Base-by-base conservation (phyloP, 306 rosid species). In the Albizia julibrissin region DNA sequence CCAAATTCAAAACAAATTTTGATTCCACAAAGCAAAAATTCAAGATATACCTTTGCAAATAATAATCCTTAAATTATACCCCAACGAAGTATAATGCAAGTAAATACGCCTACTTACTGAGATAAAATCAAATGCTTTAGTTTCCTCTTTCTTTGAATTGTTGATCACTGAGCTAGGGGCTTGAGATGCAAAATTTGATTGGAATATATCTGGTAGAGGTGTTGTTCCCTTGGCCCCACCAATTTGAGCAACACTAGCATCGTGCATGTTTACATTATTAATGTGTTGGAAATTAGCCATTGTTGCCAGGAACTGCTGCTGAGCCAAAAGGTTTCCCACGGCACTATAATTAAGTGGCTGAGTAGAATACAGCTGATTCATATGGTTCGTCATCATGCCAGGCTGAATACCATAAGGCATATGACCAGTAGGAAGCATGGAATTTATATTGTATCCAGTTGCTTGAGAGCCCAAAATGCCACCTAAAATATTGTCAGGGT, bases 81-180 rank as follows among this genome's bases (percentile, higher is more conserved):
- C 62, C 71, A 61, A 72, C 11, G 29, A 24, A 33, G 62, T 61
- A 67, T 26, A 34, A 8, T 44, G n/a, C 29, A 64, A 69, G 46
- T 72, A 49, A 73, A 42, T 69, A 44, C 27, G 68, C 84, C 76
- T 40, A 87, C 99, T 91, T 86, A 96, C 99, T 10, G 99, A 93
- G 89, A 96, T 96, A 83, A 96, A 93, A 88, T 96, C 97, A 85
- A 96, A 96, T 0, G 99, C 99, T 82, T 88, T 93, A 27, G 89
- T 91, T 0, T 96, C 99, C 84, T 93, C 97, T 86, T 91, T 95
- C 92, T 91, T 96, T 52, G 98, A 80, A 89, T 78, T 86, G 77
- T 87, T 96, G 83, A 88, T 69, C 85, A 86, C 44, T 80, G 98
- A 78, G 82, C 68, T 86, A 64, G 94, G 89, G 70, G 90, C 69